These are phyloP conservation scores for Calonectria pseudoturangicola DNA, from an alignment of 2,329 filamentous ascomycete genomes.

Conservation along the genomic window DNA sequence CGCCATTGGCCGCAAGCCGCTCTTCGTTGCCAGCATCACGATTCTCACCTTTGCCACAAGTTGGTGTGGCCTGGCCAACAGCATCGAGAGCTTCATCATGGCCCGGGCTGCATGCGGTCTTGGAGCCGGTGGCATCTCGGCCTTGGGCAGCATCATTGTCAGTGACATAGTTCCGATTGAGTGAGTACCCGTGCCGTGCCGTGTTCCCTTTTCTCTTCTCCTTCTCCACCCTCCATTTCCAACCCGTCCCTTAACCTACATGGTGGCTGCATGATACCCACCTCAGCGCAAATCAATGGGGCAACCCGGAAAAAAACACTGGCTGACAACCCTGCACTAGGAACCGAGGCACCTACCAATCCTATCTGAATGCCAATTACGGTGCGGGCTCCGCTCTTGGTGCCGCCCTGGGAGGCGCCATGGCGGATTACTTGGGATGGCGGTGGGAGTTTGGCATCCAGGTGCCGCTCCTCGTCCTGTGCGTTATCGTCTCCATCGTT, in stretches of 20 bases:
- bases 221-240: slow-evolving; percentile 20
- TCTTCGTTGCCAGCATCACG: slow-evolving; percentile 78
- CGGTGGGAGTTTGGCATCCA: slow-evolving; percentile 82
- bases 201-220: slow-evolving; percentile 41
- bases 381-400: slow-evolving; percentile 76
- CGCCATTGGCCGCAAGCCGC: slow-evolving; percentile 79
- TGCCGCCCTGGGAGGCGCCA: slow-evolving; percentile 80
- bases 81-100: slow-evolving; percentile 81
- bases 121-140: slow-evolving; percentile 82
- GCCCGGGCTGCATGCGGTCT: slow-evolving; percentile 83
- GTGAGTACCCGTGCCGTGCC: slow-evolving; percentile 61
- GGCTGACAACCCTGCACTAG: slow-evolving; percentile 26
- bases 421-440: slow-evolving; percentile 84
- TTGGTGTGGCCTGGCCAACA: slow-evolving; percentile 81
- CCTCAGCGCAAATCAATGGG: neutral
- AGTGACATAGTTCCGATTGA: slow-evolving; percentile 85
- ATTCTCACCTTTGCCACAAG: slow-evolving; percentile 79
- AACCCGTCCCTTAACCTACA: neutral
- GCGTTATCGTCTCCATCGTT: slow-evolving; percentile 65
- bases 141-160: slow-evolving; percentile 81
- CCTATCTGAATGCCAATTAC: slow-evolving; percentile 80
- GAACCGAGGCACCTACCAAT: slow-evolving; percentile 81
- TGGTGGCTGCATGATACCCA: slow-evolving; percentile 24
- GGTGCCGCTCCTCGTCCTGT: slow-evolving; percentile 70
- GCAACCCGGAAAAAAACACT: neutral